phyloP scores from a whole-genome alignment of 1,284 basidiomycete genomes.

The Cystobasidiaceae sp. region DNA sequence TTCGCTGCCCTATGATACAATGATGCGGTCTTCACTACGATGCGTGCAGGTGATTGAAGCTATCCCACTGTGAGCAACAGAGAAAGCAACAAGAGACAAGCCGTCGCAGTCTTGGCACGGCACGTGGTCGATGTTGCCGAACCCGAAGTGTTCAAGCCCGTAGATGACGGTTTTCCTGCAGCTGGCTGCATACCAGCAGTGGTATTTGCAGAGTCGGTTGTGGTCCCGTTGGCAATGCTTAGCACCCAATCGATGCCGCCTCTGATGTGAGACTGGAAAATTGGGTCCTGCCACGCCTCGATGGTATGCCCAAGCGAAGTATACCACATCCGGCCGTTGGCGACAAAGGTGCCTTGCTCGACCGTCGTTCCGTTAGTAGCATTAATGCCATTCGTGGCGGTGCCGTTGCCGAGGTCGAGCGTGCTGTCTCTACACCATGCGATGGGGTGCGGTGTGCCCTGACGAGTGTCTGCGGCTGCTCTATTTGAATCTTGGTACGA shows the following conservation, averaged over 20 bases:
- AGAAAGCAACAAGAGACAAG: too few species aligned
- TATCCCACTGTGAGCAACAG: too few species aligned
- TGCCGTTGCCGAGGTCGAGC: constrained; percentile 25
- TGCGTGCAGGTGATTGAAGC: too few species aligned
- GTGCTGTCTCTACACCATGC: constrained; percentile 29
- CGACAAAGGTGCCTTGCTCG: constrained; percentile 4
- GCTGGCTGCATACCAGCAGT: too few species aligned
- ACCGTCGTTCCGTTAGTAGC: constrained; percentile 20
- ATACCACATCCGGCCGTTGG: constrained; percentile 26
- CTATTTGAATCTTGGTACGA: constrained; percentile 26
- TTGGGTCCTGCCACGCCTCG: constrained; percentile 25
- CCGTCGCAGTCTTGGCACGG: too few species aligned
- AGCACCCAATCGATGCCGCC: constrained; percentile 32
- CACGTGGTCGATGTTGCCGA: too few species aligned
- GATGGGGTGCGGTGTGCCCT: constrained; percentile 29
- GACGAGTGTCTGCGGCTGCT: constrained; percentile 1
- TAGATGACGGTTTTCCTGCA: too few species aligned
- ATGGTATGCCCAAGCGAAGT: constrained; percentile 23
- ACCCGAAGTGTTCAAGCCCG: too few species aligned
- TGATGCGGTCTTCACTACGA: too few species aligned
- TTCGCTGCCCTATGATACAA: too few species aligned
- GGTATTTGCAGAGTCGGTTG: not conserved
- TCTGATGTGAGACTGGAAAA: constrained; percentile 26
- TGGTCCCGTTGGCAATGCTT: not conserved
- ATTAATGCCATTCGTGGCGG: constrained; percentile 26